A percentile compares a stretch with the other conserved stretches of the same genome.
phyloP scores from a whole-genome alignment of 2,329 filamentous ascomycete species.

The Fusarium coicis region DNA sequence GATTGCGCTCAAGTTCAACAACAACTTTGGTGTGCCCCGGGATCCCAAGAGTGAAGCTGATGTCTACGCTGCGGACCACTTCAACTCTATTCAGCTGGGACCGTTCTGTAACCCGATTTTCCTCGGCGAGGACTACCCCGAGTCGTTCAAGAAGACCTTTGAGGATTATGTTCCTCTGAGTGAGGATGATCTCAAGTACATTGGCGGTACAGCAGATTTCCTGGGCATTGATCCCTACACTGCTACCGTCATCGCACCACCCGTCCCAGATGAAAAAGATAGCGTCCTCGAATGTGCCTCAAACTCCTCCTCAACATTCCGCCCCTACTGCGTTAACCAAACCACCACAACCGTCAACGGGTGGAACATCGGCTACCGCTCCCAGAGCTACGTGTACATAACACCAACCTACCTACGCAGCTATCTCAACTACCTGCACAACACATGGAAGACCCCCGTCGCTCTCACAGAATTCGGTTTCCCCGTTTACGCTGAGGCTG shows the following conservation, averaged over 20 bases:
- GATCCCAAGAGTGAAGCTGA: conserved; percentile 54
- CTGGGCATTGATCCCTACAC: conserved; percentile 69
- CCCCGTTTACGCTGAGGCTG: conserved; percentile 60
- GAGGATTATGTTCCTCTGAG: conserved; percentile 59
- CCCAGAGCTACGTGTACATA: conserved; percentile 66
- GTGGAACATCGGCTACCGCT: conserved; percentile 69
- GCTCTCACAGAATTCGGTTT: conserved; percentile 68
- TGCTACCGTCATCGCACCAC: conserved; percentile 62
- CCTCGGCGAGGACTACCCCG: conserved; percentile 62
- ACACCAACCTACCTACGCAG: conserved; percentile 67
- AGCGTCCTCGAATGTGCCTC: conserved; percentile 60
- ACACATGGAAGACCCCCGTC: conserved; percentile 63
- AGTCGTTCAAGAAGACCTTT: conserved; percentile 57
- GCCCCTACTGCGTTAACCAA: conserved; percentile 64
- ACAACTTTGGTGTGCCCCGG: conserved; percentile 62
- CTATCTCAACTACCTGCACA: conserved; percentile 67
- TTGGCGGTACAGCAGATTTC: conserved; percentile 64
- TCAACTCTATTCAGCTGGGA: conserved; percentile 59
- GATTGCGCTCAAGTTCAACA: conserved; percentile 61
- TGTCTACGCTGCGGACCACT: conserved; percentile 58
- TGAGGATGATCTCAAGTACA: conserved; percentile 58
- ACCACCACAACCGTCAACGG: conserved; percentile 59
- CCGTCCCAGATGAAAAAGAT: conserved; percentile 46
- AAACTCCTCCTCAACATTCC: conserved; percentile 57
- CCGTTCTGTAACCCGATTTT: conserved; percentile 65